Percentiles rank a stretch among this genome's conserved stretches.
phyloP scores from a whole-genome alignment of 1,284 basidiomycete genomes.

The Cryptococcus floricola region DNA sequence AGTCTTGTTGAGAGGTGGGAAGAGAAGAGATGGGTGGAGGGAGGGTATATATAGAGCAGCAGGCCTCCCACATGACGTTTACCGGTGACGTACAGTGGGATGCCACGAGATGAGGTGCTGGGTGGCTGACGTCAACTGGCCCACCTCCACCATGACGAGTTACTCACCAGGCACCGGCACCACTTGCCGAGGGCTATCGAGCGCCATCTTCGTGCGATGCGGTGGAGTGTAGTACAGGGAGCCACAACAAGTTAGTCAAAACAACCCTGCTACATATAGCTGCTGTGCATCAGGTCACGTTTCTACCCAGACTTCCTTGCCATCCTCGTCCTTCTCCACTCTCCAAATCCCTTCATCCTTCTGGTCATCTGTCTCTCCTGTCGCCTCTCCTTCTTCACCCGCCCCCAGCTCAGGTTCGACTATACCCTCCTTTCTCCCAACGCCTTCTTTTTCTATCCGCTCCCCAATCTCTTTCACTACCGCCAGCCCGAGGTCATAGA shows the following conservation, averaged over 20 bases:
- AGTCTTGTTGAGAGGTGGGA: not conserved
- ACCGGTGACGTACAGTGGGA: no score
- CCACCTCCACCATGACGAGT: no score
- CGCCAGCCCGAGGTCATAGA: constrained; percentile 75
- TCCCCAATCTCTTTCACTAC: constrained; percentile 51
- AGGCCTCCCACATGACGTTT: no score
- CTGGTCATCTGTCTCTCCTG: constrained; percentile 20
- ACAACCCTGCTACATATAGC: no score
- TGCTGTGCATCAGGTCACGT: not conserved
- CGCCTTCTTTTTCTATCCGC: constrained; percentile 42
- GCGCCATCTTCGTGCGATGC: no score
- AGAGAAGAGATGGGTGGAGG: not conserved
- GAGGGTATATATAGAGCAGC: no score
- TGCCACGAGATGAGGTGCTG: no score
- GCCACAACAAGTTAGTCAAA: no score
- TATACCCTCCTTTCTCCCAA: constrained; percentile 15
- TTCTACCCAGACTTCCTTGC: constrained; percentile 30
- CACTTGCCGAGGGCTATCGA: no score
- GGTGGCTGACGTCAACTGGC: no score
- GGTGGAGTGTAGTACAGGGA: no score
- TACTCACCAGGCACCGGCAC: no score
- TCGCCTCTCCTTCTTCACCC: constrained; percentile 3
- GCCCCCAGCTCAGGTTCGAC: constrained; percentile 6
- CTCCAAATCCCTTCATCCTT: constrained; percentile 12
- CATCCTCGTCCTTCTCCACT: constrained; percentile 24